Conservation (phyloP, 306 rosid genomes). For the Fragaria vesca region DNA sequence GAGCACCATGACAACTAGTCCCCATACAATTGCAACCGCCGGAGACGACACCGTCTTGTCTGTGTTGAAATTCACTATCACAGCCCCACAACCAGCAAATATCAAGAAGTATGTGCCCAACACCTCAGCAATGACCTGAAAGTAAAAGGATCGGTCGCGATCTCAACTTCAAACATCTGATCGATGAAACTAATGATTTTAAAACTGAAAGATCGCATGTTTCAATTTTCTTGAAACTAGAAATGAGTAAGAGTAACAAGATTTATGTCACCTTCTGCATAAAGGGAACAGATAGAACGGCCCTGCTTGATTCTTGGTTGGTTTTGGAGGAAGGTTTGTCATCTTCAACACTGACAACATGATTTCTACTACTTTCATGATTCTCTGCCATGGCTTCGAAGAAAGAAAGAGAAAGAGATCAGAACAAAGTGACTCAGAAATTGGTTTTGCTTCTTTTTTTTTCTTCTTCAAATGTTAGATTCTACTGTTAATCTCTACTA, state of each 20-base stretch:
- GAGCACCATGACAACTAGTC: conserved; percentile 60
- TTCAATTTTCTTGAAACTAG: neutral
- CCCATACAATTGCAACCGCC: conserved; percentile 71
- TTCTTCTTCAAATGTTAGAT: too few relatives aligned
- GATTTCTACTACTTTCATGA: conserved; percentile 35
- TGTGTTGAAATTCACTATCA: conserved; percentile 48
- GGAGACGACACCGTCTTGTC: conserved; percentile 49
- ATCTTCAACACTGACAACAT: conserved; percentile 42
- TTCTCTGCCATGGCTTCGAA: conserved; percentile 43
- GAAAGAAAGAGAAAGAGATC: neutral
- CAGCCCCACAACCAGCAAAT: conserved; percentile 71
- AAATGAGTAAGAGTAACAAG: neutral
- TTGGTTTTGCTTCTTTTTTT: neutral
- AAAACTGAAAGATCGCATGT: neutral
- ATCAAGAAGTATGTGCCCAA: conserved; percentile 79
- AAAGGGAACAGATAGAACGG: conserved; percentile 40
- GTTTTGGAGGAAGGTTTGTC: conserved; percentile 25
- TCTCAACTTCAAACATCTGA: neutral
- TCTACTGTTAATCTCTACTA: too few relatives aligned
- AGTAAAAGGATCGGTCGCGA: neutral
- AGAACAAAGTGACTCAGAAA: neutral
- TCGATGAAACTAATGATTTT: neutral
- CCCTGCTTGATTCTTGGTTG: conserved; percentile 15
- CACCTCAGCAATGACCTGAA: conserved; percentile 71
- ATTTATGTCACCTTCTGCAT: conserved; percentile 57